phyloP scores from a whole-genome alignment of 2,329 filamentous ascomycete genomes.

The Colletotrichum sp. region DNA sequence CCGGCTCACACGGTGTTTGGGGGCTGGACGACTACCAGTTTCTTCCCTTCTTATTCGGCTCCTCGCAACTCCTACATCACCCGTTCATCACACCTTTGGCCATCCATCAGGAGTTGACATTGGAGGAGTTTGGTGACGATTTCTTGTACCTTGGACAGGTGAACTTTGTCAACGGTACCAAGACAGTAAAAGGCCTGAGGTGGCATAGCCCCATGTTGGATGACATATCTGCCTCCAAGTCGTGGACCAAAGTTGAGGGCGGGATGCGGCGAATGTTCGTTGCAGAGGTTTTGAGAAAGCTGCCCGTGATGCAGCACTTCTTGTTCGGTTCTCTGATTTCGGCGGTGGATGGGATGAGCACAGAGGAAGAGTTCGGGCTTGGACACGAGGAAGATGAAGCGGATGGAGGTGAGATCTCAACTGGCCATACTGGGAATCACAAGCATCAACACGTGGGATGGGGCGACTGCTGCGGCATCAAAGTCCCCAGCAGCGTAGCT shows the following conservation, averaged over 20 bases:
- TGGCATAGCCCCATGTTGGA: slow-evolving; percentile 99
- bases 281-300: slow-evolving; percentile 87
- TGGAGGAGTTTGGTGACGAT: slow-evolving; percentile 85
- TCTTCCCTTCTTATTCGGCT: slow-evolving; percentile 92
- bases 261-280: slow-evolving; percentile 98
- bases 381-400: slow-evolving; percentile 54
- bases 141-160: slow-evolving; percentile 95
- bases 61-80: slow-evolving; percentile 86
- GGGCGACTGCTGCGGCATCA: slow-evolving; percentile 98
- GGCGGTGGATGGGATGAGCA: slow-evolving; percentile 81
- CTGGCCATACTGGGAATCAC: slow-evolving; percentile 65
- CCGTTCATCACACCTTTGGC: slow-evolving; percentile 77
- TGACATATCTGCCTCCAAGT: slow-evolving; percentile 90
- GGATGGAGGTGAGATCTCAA: slow-evolving; percentile 62
- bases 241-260: slow-evolving; percentile 89
- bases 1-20: slow-evolving; percentile 97
- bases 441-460: slow-evolving; percentile 76
- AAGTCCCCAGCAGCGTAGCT: slow-evolving; percentile 92
- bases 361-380: slow-evolving; percentile 56
- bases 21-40: slow-evolving; percentile 98
- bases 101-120: slow-evolving; percentile 85
- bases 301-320: slow-evolving; percentile 99
- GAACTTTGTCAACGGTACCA: slow-evolving; percentile 92
- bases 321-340: slow-evolving; percentile 87
- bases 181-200: slow-evolving; percentile 90